Evolutionary conservation across 352 stramenopile species (phyloP), one percentile per base, ranked within the genome.

Genomic region (Halophytophthora batemanensis): DNA sequence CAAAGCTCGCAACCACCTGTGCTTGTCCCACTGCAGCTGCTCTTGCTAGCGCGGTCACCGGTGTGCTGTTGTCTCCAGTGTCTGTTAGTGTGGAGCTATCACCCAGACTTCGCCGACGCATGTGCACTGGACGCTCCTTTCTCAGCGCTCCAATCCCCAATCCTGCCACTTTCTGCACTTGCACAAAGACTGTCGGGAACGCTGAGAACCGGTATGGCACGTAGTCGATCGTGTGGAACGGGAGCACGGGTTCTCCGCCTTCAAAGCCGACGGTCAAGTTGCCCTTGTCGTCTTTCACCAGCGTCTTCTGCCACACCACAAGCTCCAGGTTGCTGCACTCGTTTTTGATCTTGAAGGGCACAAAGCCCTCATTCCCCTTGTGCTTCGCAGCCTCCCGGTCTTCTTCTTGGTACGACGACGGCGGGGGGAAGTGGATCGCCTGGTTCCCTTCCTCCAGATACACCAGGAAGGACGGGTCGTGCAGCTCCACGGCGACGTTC

Each of bases 281-380:
- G 15, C 69, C 71, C 15, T 65, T 76, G 17, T 66, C 71, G 41
- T 88, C 75, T 29, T 67, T 77, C 21, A 74, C 63, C 22, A 85
- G 44, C 13, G 74, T 88, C 50, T 90, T 88, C 43, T 93, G 83
- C 83, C 83, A 93, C 23, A 93, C 73, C 31, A 92, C 57, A 4
- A 92, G 59, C 33, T 84, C 77, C 21, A 90, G 67, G 15, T 80
- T 79, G 34, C 71, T 89, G 49, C 83, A 93, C 50, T 91, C 83
- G 47, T 93, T 93, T 49, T 90, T 87, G 37, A 93, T 75, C 40
- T 79, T 86, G 55, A 73, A 92, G 12, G 78, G 79, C 8, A 92
- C 78, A 37, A 91, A 91, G 11, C 63, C 72, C 37, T 83, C 71
- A 21, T 75, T 66, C 37, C 82, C 67, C 47, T 67, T 77, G 23